Evolutionary conservation across 352 stramenopile genomes (phyloP).

Genomic region (Phytophthora agathidicida): DNA sequence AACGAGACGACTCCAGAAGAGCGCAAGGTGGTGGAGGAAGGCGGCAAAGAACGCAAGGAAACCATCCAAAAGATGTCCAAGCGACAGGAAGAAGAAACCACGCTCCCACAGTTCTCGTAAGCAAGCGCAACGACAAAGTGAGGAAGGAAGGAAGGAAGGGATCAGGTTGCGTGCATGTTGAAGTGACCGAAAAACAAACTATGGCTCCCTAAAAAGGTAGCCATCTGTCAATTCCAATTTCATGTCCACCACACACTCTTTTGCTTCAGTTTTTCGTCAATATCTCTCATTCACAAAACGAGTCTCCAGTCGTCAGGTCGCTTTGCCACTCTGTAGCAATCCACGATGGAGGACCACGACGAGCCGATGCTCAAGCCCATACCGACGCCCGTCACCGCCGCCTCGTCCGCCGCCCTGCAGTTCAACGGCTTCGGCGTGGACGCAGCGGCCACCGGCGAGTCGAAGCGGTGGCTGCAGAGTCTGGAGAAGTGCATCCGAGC

Average conservation of each 20-base stretch:
- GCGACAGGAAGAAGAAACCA: slow-evolving; percentile 75
- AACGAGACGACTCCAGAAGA: slow-evolving; percentile 18
- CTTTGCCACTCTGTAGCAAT: background rate
- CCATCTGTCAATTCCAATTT: too few relatives aligned
- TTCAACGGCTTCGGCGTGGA: slow-evolving; percentile 49
- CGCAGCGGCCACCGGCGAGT: slow-evolving; percentile 44
- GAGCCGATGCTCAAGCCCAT: slow-evolving; percentile 29
- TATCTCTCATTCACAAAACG: background rate
- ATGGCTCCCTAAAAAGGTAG: too few relatives aligned
- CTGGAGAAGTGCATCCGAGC: slow-evolving; percentile 76
- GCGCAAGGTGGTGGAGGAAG: slow-evolving; percentile 25
- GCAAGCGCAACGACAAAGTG: slow-evolving; percentile 1
- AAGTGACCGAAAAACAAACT: slow-evolving; percentile 11
- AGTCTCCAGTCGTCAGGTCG: background rate
- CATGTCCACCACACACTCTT: too few relatives aligned
- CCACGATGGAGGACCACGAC: slow-evolving; percentile 29
- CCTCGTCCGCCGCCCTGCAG: slow-evolving; percentile 22
- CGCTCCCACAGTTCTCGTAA: slow-evolving; percentile 42
- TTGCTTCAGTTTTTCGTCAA: too few relatives aligned
- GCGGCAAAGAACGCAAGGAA: slow-evolving; percentile 42
- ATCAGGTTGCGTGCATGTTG: slow-evolving; percentile 11
- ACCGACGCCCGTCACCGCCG: background rate
- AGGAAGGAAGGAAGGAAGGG: too few relatives aligned
- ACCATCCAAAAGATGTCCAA: slow-evolving; percentile 65
- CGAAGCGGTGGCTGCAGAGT: slow-evolving; percentile 72